A percentile compares a stretch with the other conserved stretches of the same genome.
These are phyloP conservation scores for Alternaria postmessia DNA, from an alignment of 2,329 filamentous ascomycete species.

Conservation along the genomic window DNA sequence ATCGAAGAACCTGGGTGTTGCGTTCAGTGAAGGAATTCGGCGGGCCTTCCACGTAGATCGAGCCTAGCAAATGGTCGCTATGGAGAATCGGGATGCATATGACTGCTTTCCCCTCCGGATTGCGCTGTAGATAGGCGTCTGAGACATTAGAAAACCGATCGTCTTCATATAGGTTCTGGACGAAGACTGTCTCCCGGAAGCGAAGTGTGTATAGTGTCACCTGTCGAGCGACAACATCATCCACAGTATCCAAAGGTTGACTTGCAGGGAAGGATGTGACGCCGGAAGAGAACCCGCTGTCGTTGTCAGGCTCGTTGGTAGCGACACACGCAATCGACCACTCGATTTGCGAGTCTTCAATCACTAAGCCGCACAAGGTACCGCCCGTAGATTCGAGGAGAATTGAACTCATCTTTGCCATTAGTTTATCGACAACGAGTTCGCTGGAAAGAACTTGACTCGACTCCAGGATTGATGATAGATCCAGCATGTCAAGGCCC, in stretches of 20 bases:
- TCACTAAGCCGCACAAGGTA: constrained; percentile 75
- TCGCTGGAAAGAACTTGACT: constrained; percentile 83
- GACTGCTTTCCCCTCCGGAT: constrained; percentile 75
- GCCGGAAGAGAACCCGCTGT: constrained; percentile 50
- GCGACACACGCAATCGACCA: constrained; percentile 81
- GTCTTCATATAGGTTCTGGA: constrained; percentile 76
- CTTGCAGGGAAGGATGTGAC: constrained; percentile 72
- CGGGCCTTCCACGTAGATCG: constrained; percentile 80
- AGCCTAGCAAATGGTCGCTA: constrained; percentile 74
- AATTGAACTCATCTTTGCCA: constrained; percentile 83
- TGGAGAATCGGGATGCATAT: constrained; percentile 83
- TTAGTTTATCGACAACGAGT: constrained; percentile 75
- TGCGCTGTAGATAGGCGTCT: constrained; percentile 71
- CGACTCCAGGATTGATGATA: constrained; percentile 79
- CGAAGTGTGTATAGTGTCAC: constrained; percentile 79
- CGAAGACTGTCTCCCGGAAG: constrained; percentile 77
- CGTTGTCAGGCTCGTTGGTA: constrained; percentile 64
- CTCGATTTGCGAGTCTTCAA: constrained; percentile 70
- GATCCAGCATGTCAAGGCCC: constrained; percentile 79
- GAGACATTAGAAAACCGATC: constrained; percentile 81
- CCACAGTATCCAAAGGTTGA: constrained; percentile 68
- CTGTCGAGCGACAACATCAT: constrained; percentile 76
- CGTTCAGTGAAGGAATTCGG: constrained; percentile 80
- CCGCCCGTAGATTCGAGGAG: constrained; percentile 81
- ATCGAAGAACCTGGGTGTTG: constrained; percentile 61